Conservation (phyloP, 345 rosid species). For the Balakata baccata region DNA sequence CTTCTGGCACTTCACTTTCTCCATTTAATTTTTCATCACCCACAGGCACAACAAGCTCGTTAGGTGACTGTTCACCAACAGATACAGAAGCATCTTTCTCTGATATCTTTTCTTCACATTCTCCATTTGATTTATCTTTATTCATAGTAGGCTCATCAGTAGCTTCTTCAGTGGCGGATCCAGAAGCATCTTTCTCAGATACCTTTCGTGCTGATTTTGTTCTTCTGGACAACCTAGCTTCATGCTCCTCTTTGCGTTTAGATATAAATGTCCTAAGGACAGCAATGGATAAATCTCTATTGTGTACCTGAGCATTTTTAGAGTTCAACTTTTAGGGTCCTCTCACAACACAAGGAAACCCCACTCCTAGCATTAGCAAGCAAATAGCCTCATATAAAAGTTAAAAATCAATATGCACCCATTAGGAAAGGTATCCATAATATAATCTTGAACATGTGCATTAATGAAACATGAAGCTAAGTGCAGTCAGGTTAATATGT, state of each 20-base stretch:
- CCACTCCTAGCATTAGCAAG: neutral
- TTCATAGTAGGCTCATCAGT: slow-evolving; percentile 26
- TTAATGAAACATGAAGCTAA: neutral
- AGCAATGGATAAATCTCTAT: slow-evolving; percentile 87
- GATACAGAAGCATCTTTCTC: slow-evolving; percentile 38
- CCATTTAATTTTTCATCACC: slow-evolving; percentile 40
- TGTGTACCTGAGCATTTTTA: slow-evolving; percentile 62
- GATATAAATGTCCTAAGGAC: slow-evolving; percentile 74
- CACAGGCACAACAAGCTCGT: slow-evolving; percentile 26
- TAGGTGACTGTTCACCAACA: slow-evolving; percentile 34
- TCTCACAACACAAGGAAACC: neutral
- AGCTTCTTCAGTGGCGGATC: slow-evolving; percentile 36
- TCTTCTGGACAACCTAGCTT: slow-evolving; percentile 50
- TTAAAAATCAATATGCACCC: neutral
- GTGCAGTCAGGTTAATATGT: neutral
- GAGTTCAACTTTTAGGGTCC: slow-evolving; percentile 12
- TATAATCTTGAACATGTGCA: neutral
- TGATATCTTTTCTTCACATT: slow-evolving; percentile 26
- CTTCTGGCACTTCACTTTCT: slow-evolving; percentile 40
- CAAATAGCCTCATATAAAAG: neutral
- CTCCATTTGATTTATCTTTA: slow-evolving; percentile 42
- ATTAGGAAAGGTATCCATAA: neutral
- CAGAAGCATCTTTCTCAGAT: slow-evolving; percentile 36
- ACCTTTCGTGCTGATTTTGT: slow-evolving; percentile 38
- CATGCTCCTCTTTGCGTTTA: slow-evolving; percentile 69